Conservation (phyloP, 768 basidiomycete species). For the Suillus bovinus region DNA sequence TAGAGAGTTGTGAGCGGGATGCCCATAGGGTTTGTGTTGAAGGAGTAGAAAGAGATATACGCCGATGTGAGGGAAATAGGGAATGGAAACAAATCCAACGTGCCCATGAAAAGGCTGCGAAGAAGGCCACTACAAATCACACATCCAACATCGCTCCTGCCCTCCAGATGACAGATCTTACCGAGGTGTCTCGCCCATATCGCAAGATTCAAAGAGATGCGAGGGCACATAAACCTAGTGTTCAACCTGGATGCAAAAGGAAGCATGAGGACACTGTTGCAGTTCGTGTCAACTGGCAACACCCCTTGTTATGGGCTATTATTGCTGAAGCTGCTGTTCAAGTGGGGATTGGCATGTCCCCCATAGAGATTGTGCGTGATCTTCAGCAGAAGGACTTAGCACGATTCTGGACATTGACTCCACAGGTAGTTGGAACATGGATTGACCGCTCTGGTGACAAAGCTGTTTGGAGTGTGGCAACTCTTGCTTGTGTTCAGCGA, state of each 20-base stretch:
- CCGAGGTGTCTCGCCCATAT: not conserved
- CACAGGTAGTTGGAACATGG: not conserved
- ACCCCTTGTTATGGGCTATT: not conserved
- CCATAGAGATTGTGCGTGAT: not conserved
- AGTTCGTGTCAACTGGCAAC: not conserved
- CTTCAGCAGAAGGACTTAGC: not conserved
- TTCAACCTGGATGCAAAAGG: not conserved
- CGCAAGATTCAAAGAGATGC: not conserved
- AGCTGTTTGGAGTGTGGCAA: not conserved
- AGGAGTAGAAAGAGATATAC: no score
- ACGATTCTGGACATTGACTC: not conserved
- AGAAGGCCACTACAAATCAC: no score
- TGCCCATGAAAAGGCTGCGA: no score
- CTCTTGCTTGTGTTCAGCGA: not conserved
- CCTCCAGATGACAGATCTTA: not conserved
- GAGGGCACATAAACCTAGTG: not conserved
- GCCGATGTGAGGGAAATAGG: no score
- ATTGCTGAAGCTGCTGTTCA: not conserved
- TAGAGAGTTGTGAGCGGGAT: no score
- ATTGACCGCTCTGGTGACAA: not conserved
- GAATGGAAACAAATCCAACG: no score
- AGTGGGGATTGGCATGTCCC: not conserved
- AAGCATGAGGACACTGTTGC: not conserved
- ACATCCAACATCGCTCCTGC: no score
- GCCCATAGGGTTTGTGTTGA: no score